phyloP scores from a whole-genome alignment of 352 stramenopile genomes.

The Phytophthora ramorum region DNA sequence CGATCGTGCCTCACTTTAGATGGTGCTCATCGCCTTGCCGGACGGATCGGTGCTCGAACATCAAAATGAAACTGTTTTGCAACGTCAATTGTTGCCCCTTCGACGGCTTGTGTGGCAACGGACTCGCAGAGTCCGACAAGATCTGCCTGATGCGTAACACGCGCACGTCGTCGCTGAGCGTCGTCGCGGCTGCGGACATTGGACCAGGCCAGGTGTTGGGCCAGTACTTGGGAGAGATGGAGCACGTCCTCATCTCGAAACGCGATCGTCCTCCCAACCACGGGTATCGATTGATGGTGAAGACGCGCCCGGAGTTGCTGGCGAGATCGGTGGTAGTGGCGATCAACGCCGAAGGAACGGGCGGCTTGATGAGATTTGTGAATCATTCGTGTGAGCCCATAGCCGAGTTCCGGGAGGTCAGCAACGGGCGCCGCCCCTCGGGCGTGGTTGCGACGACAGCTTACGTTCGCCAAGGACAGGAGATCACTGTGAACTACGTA shows the following conservation, averaged over 20 bases:
- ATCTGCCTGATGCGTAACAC: not conserved
- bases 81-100: conserved; percentile 9
- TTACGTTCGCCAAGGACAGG: not conserved
- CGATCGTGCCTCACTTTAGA: not conserved
- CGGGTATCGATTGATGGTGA: conserved; percentile 1
- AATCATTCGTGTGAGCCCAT: not conserved
- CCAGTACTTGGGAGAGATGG: conserved; percentile 1
- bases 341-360: not conserved
- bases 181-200: not conserved
- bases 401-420: not conserved
- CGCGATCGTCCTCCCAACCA: not conserved
- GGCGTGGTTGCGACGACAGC: not conserved
- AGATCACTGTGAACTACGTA: not conserved
- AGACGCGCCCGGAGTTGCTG: not conserved
- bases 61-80: conserved; percentile 3
- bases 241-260: not conserved
- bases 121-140: not conserved
- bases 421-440: not conserved
- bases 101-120: conserved; percentile 4
- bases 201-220: not conserved
- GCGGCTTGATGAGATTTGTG: not conserved
- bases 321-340: not conserved
- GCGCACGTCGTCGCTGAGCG: not conserved
- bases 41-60: not conserved
- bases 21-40: conserved; percentile 6